Conservation (phyloP, 768 basidiomycete species). For the Ramaria rubella region DNA sequence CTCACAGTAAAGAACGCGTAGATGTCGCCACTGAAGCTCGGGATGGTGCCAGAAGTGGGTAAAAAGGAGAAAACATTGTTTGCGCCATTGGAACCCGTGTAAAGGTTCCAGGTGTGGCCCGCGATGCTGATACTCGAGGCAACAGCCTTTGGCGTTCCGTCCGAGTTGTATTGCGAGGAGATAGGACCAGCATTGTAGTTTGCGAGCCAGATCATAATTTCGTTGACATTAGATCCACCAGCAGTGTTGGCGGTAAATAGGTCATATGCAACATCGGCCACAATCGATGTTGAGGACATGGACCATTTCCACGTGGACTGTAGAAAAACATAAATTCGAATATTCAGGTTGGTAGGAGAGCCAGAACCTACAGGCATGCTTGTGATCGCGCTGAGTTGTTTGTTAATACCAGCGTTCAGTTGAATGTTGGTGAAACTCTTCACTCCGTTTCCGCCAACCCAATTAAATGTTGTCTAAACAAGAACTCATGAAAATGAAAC, state of each 20-base stretch:
- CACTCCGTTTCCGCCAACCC: constrained; percentile 45
- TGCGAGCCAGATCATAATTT: constrained; percentile 64
- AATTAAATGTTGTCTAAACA: constrained; percentile 39
- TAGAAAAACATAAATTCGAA: neutral
- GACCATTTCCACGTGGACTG: constrained; percentile 56
- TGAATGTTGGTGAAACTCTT: constrained; percentile 60
- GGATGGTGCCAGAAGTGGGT: constrained; percentile 35
- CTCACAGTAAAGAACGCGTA: constrained; percentile 44
- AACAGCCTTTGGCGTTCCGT: constrained; percentile 42
- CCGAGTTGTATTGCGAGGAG: constrained; percentile 38
- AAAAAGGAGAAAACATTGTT: constrained; percentile 38
- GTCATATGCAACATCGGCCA: constrained; percentile 56
- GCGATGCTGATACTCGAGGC: constrained; percentile 39
- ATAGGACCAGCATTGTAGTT: constrained; percentile 55
- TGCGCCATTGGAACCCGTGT: constrained; percentile 44
- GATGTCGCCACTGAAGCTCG: constrained; percentile 48
- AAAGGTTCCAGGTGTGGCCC: constrained; percentile 52
- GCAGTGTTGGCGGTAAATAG: constrained; percentile 50
- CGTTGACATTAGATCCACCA: constrained; percentile 39
- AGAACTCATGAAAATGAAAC: neutral
- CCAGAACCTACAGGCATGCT: constrained; percentile 45
- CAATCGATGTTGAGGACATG: constrained; percentile 35
- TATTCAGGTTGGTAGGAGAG: neutral
- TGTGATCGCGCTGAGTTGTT: constrained; percentile 45
- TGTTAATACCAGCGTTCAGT: constrained; percentile 44